Evolutionary conservation across 2,329 filamentous ascomycete species (phyloP), one percentile per base, ranked within the genome.

Genomic region (Fusarium circinatum): DNA sequence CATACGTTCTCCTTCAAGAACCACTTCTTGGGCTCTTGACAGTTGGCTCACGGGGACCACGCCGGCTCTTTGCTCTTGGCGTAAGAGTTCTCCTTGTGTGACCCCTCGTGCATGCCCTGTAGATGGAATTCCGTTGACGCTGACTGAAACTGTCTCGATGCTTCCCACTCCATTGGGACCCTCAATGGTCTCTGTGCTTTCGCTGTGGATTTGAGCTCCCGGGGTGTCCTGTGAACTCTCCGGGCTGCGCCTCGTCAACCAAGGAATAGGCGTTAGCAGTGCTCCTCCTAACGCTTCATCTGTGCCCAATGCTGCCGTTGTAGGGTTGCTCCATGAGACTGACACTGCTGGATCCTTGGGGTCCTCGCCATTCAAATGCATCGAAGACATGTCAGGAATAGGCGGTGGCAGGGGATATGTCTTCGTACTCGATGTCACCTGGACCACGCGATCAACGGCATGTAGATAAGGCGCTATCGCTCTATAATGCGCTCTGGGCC

Each of bases 221-320:
- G 77, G 75, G 6, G 77, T 78, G 20, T 77, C 77, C 12, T 75
- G 75, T 57, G 56, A 76, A 62, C 75, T 79, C 61, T 81, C 79
- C 9, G 80, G 79, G 36, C 80, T 81, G 42, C 75, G 79, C 45
- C 84, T 82, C 32, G 83, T 86, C 57, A 98, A 85, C 96, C 96
- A 99, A 1, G 95, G 94, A 65, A 99, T 98, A 2, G 96, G 96
- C 2, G 96, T 98, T 56, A 99, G 86, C 24, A 98, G 86, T 0
- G 96, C 96, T 12, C 96, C 96, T 28, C 96, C 96, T 3, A 98
- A 85, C 18, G 92, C 93, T 80, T 98, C 96, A 77, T 98, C 96
- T 55, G 93, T 94, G 5, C 94, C 95, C 12, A 96, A 85, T 18
- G 85, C 82, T 14, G 83, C 81, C 71, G 83, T 82, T 73, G 79